Conservation (phyloP, 148 eudicot genomes). For the Selenicereus undatus region DNA sequence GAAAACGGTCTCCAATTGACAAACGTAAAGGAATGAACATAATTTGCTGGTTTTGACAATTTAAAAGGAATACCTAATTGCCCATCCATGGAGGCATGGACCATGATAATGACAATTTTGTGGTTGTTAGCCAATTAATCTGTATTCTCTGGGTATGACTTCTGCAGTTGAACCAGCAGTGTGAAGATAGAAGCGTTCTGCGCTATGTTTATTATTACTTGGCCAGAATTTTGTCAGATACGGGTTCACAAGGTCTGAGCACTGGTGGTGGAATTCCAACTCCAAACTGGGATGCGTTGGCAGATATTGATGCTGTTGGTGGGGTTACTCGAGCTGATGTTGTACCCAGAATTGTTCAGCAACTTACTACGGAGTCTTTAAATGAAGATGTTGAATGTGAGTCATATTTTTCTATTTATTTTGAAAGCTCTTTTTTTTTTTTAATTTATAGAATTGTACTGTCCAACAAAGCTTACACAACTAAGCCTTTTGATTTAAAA, state of each 20-base stretch:
- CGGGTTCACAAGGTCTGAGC: slow-evolving; percentile 89
- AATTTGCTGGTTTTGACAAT: background rate
- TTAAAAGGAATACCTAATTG: background rate
- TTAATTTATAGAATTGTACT: background rate
- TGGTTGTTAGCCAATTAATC: slow-evolving; percentile 4
- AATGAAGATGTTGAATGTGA: slow-evolving; percentile 91
- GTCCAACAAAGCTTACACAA: background rate
- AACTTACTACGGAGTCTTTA: slow-evolving; percentile 69
- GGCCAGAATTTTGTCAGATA: slow-evolving; percentile 94
- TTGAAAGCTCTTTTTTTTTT: background rate
- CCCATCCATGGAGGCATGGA: background rate
- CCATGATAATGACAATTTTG: background rate
- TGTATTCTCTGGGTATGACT: slow-evolving; percentile 5
- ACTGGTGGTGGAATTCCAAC: slow-evolving; percentile 99
- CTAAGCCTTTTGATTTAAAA: background rate
- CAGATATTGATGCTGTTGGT: slow-evolving; percentile 95
- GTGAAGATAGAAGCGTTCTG: slow-evolving; percentile 91
- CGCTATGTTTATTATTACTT: slow-evolving; percentile 94
- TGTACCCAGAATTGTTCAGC: slow-evolving; percentile 76
- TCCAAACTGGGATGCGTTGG: slow-evolving; percentile 99
- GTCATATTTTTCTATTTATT: slow-evolving; percentile 4
- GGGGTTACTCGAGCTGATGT: slow-evolving; percentile 99
- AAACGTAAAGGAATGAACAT: background rate
- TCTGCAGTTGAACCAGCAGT: slow-evolving; percentile 89
- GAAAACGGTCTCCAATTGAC: background rate